These are phyloP conservation scores for Cornus suecica DNA, from an alignment of 148 eudicot species.

Conservation along the genomic window DNA sequence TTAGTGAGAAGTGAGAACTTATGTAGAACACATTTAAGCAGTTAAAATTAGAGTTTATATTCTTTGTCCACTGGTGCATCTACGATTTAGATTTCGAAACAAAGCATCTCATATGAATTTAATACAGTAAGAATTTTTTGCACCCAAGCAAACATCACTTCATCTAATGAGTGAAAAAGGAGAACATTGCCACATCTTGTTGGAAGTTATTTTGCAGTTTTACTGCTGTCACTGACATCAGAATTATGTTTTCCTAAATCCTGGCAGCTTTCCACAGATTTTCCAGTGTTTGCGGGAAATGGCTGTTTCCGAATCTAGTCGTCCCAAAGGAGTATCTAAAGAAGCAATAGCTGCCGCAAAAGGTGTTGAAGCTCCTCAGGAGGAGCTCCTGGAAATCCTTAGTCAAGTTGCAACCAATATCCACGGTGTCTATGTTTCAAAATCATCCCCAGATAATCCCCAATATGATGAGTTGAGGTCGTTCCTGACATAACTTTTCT, in stretches of 20 bases:
- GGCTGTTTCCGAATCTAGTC: slow-evolving; percentile 48
- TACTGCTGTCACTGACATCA: background rate
- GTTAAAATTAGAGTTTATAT: background rate
- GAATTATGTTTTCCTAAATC: background rate
- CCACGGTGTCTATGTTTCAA: slow-evolving; percentile 67
- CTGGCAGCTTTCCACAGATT: slow-evolving; percentile 63
- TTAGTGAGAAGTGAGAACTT: too few relatives aligned
- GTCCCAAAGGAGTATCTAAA: slow-evolving; percentile 38
- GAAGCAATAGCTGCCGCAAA: slow-evolving; percentile 51
- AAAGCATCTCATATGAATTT: background rate
- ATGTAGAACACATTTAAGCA: background rate
- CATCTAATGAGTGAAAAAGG: background rate
- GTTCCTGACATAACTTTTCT: slow-evolving; percentile 5
- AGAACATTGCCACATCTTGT: background rate
- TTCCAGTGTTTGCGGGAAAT: slow-evolving; percentile 61
- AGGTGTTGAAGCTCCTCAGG: slow-evolving; percentile 59
- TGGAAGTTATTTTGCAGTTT: background rate
- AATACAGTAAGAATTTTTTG: background rate
- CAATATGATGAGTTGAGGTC: slow-evolving; percentile 70
- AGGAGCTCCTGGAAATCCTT: slow-evolving; percentile 56
- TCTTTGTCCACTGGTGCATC: background rate
- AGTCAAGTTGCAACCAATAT: slow-evolving; percentile 58
- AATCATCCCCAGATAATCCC: slow-evolving; percentile 62
- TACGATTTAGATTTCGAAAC: background rate
- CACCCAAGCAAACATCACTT: background rate